Conservation (phyloP, 345 rosid genomes). For the Ceriops tagal region DNA sequence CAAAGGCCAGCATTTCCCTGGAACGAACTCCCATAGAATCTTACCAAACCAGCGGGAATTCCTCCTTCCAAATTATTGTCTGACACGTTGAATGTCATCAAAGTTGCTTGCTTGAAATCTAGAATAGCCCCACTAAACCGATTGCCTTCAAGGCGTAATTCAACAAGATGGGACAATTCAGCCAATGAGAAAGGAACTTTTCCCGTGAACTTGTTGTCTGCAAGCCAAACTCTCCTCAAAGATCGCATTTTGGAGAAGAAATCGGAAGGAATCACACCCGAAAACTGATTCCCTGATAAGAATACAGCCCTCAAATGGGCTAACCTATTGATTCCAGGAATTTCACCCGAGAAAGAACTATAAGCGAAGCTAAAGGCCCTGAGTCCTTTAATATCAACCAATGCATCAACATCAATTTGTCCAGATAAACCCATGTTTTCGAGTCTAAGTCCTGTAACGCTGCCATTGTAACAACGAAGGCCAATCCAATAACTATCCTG, state of each 20-base stretch:
- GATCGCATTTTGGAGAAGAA: slow-evolving; percentile 51
- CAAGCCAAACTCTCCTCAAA: slow-evolving; percentile 60
- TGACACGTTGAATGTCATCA: slow-evolving; percentile 48
- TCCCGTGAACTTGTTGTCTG: slow-evolving; percentile 59
- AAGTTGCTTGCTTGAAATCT: slow-evolving; percentile 23
- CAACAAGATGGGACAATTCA: slow-evolving; percentile 40
- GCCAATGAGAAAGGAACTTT: slow-evolving; percentile 54
- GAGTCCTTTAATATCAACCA: slow-evolving; percentile 31
- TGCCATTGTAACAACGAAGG: slow-evolving; percentile 43
- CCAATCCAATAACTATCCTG: slow-evolving; percentile 44
- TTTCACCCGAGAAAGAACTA: slow-evolving; percentile 57
- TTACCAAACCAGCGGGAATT: slow-evolving; percentile 48
- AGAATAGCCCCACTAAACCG: slow-evolving; percentile 62
- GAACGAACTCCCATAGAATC: slow-evolving; percentile 42
- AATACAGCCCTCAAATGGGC: slow-evolving; percentile 44
- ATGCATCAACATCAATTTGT: slow-evolving; percentile 46
- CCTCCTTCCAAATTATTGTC: slow-evolving; percentile 59
- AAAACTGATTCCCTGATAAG: slow-evolving; percentile 60
- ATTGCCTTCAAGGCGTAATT: slow-evolving; percentile 66
- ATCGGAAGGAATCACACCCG: slow-evolving; percentile 50
- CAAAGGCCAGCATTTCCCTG: slow-evolving; percentile 61
- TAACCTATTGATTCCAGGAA: slow-evolving; percentile 60
- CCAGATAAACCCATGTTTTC: slow-evolving; percentile 65
- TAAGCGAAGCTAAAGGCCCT: slow-evolving; percentile 46
- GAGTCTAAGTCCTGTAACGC: slow-evolving; percentile 49